These are phyloP conservation scores for Phialocephala subalpina DNA, from an alignment of 2,329 filamentous ascomycete species.

Conservation along the genomic window DNA sequence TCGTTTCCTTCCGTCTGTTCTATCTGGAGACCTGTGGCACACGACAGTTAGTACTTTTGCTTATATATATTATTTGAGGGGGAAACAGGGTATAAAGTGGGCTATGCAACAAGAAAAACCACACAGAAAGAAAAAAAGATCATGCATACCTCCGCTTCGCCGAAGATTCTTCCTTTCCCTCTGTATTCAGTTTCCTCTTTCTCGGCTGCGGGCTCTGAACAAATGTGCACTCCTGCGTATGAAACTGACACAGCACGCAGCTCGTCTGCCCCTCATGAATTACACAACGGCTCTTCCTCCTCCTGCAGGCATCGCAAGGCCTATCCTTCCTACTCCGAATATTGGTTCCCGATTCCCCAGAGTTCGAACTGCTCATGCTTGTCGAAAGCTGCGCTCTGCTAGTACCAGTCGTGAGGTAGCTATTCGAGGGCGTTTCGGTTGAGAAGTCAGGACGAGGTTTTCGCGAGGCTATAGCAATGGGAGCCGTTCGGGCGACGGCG, in stretches of 20 bases:
- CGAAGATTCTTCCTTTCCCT: slow-evolving; percentile 60
- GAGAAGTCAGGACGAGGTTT: slow-evolving; percentile 50
- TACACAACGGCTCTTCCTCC: slow-evolving; percentile 79
- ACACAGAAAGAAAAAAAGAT: slow-evolving; percentile 19
- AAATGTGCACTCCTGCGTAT: slow-evolving; percentile 82
- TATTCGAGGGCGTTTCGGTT: slow-evolving; percentile 32
- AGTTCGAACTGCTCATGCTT: slow-evolving; percentile 60
- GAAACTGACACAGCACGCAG: slow-evolving; percentile 81
- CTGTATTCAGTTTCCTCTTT: slow-evolving; percentile 78
- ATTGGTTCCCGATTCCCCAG: slow-evolving; percentile 55
- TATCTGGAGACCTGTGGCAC: slow-evolving; percentile 61
- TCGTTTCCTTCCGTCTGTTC: slow-evolving; percentile 60
- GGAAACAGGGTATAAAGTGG: slow-evolving; percentile 31
- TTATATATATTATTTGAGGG: slow-evolving; percentile 17
- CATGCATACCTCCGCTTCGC: slow-evolving; percentile 72
- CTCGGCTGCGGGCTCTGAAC: slow-evolving; percentile 78
- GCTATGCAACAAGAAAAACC: slow-evolving; percentile 13
- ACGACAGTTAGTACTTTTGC: slow-evolving; percentile 31
- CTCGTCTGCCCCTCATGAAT: slow-evolving; percentile 76
- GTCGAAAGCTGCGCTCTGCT: slow-evolving; percentile 46
- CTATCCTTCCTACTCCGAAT: slow-evolving; percentile 57
- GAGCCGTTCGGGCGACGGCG: slow-evolving; percentile 66
- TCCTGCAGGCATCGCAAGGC: slow-evolving; percentile 78
- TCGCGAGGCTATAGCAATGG: slow-evolving; percentile 72
- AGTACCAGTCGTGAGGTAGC: slow-evolving; percentile 21